phyloP scores from a whole-genome alignment of 257 asterid species.

The Capsicum baccatum region DNA sequence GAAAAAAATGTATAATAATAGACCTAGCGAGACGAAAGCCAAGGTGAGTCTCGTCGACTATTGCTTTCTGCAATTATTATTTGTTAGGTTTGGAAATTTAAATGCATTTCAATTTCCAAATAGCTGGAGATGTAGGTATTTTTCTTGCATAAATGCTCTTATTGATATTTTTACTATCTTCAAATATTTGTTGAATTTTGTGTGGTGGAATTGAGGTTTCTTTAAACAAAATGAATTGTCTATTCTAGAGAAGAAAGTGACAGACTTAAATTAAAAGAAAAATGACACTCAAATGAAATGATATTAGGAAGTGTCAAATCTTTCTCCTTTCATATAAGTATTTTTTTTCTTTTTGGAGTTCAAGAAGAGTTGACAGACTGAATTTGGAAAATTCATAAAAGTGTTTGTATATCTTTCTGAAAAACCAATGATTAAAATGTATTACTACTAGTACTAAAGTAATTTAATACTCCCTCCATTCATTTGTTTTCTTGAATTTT shows the following conservation, averaged over 20 bases:
- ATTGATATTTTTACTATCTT: slow-evolving; percentile 6
- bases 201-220: slow-evolving; percentile 9
- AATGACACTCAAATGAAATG: neutral
- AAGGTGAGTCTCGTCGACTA: neutral
- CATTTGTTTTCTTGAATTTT: too few species aligned
- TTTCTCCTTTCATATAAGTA: neutral
- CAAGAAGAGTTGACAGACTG: neutral
- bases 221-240: slow-evolving; percentile 3
- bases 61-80: slow-evolving; percentile 19
- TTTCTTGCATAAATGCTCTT: neutral
- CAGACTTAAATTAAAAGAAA: neutral
- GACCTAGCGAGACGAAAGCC: neutral
- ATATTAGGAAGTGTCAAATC: slow-evolving; percentile 18
- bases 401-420: neutral
- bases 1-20: neutral
- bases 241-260: slow-evolving; percentile 16
- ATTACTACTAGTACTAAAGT: neutral
- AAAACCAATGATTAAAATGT: neutral
- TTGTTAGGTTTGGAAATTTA: slow-evolving; percentile 23
- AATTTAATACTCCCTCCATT: neutral
- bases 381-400: neutral
- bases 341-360: neutral
- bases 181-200: neutral
- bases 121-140: slow-evolving; percentile 25
- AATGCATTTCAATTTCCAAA: slow-evolving; percentile 16